Base-by-base conservation (phyloP, 805 yeast species). In the Kregervanrija fluxuum region DNA sequence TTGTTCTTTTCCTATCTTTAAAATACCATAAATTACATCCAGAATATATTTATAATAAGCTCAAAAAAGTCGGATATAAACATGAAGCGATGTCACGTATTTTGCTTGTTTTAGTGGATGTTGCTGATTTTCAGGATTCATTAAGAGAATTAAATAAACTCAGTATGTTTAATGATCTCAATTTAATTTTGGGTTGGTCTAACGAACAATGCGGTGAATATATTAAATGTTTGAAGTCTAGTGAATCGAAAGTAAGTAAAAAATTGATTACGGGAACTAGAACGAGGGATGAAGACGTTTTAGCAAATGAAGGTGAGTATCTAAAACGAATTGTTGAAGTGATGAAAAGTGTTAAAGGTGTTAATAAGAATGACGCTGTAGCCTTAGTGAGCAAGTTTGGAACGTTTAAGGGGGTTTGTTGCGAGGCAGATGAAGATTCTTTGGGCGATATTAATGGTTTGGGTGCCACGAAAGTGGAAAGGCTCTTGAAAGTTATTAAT, bases 21-120 rank as follows among this genome's bases (percentile, higher is more conserved):
- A 80, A 82, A 42, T 85, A 85, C 57, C 88, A 83, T 56, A 84
- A 83, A 59, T 64, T 85, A 35, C 83, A 81, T 51, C 88, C 90
- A 0, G 91, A 84, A 52, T 85, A 85, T 53, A 71, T 85, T 3
- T 74, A 76, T 62, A 76, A 75, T 48, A 68, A 83, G 47, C 69
- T 82, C 60, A 68, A 62, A 38, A 63, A 52, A 43, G 47, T 66
- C 22, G 46, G 57, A 3, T 51, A 56, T 43, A 57, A 50, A 15
- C 48, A 53, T 11, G 47, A 42, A 11, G 47, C 51, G n/a, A 51
- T 31, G 50, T 65, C 43, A 37, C 54, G 82, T n/a, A 69, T 83
- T 2, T 53, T 84, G 22, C 59, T 84, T 38, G 74, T 77, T 31
- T 79, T 82, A 5, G 81, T 83, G 5, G 93, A 84, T 55, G 75